Conservation (phyloP, 345 rosid species). For the Nasturtium officinale region DNA sequence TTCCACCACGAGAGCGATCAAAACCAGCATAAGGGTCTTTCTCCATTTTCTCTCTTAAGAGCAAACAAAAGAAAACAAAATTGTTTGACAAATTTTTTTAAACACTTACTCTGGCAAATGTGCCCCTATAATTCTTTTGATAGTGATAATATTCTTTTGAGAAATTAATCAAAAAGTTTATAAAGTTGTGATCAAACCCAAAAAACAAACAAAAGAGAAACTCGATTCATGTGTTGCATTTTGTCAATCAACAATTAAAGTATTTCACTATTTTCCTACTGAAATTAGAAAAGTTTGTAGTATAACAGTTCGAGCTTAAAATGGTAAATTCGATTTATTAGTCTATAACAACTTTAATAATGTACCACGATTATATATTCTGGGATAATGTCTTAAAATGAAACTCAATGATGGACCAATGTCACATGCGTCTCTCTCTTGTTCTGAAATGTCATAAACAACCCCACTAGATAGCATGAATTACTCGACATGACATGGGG, state of each 20-base stretch:
- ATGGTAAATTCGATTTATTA: background rate
- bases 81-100: background rate
- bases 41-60: slow-evolving; percentile 14
- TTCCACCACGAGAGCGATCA: slow-evolving; percentile 74
- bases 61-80: slow-evolving; percentile 14
- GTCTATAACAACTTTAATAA: background rate
- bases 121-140: slow-evolving; percentile 17
- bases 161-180: background rate
- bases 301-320: background rate
- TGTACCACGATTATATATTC: background rate
- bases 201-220: background rate
- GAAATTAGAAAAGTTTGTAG: background rate
- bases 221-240: background rate
- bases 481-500: background rate
- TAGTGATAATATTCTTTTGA: slow-evolving; percentile 29
- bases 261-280: background rate
- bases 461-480: background rate
- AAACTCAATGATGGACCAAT: slow-evolving; percentile 25
- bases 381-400: slow-evolving; percentile 12
- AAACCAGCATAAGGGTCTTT: slow-evolving; percentile 36
- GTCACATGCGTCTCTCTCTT: slow-evolving; percentile 21
- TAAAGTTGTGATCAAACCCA: background rate
- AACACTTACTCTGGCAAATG: background rate
- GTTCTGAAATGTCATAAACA: slow-evolving; percentile 19
- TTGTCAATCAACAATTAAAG: background rate